Base-by-base conservation (phyloP, 345 rosid species). In the Pugionium cornutum region DNA sequence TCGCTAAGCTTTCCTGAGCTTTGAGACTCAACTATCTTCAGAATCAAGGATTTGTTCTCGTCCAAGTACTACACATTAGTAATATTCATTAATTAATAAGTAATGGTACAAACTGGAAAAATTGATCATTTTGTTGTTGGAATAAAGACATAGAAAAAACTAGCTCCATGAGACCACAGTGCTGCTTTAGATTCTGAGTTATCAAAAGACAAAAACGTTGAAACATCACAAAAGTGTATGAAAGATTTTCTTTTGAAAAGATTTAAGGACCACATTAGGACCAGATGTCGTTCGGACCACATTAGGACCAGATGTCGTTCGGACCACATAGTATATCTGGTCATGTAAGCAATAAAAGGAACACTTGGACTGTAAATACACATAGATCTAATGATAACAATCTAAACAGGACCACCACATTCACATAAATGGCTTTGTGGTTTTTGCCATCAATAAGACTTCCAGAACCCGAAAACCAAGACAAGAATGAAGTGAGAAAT, bases 21-120 rank as follows among this genome's bases (percentile, higher is more conserved):
- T 81, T 95, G 99, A 83, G 96, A 88, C 81, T 95, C 99, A 44
- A 95, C 99, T 9, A 95, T 95, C 92, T 95, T 95, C 85, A 95
- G 78, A 79, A 95, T 95, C 92, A 95, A 79, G 0, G 99, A 95
- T 81, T 95, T 95, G 91, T 95, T 95, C 83, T 95, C 99, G 59
- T 95, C 99, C 62, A 95, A 82, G 81, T 89, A 95, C 99, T 95
- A 87, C 80, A 83, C 25, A 49, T 52, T 71, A 49, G 67, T 44
- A 54, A 37, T 3, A 26, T 18, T 33, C 48, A 65, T 35, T 35
- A 53, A 29, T 53, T 53, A 66, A 66, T 59, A 5, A 44, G 7
- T 30, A 58, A 56, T 5, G 35, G 3, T 69, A 52, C 53, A 46
- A 60, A 53, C 40, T 4, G 7, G 5, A 37, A 36, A 44, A 9